Evolutionary conservation across 2,329 filamentous ascomycete genomes (phyloP).

Genomic region (Berkeleyomyces rouxiae): DNA sequence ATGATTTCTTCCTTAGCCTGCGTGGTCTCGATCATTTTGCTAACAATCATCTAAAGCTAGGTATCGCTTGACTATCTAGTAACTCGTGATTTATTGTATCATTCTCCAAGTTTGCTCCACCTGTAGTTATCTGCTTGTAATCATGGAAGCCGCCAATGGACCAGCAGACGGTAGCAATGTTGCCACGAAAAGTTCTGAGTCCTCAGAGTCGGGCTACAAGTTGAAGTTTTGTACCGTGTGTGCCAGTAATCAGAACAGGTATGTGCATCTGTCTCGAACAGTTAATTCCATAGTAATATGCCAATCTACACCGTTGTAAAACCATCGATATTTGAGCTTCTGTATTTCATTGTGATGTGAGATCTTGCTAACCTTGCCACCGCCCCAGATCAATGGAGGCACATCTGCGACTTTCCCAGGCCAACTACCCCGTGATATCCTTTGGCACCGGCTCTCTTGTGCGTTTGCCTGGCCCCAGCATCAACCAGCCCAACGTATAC

Average conservation of each 20-base stretch:
- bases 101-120: constrained; percentile 8
- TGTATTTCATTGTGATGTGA: neutral
- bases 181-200: constrained; percentile 29
- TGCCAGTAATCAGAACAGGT: constrained; percentile 95
- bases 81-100: constrained; percentile 7
- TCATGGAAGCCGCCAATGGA: constrained; percentile 1
- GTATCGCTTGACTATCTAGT: constrained; percentile 2
- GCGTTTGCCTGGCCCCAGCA: constrained; percentile 76
- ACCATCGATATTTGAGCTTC: constrained; percentile 17
- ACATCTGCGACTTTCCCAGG: constrained; percentile 77
- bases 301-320: neutral
- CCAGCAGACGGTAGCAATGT: constrained; percentile 14
- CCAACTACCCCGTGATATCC: constrained; percentile 86
- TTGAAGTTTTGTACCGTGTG: constrained; percentile 98
- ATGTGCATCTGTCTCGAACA: constrained; percentile 19
- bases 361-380: neutral
- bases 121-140: constrained; percentile 8
- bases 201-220: constrained; percentile 43
- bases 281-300: constrained; percentile 5
- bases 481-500: constrained; percentile 91
- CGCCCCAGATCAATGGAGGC: constrained; percentile 81
- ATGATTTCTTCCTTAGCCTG: neutral
- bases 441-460: constrained; percentile 94
- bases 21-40: constrained; percentile 14
- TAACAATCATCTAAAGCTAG: constrained; percentile 7